Base-by-base conservation (phyloP, 1,284 basidiomycete genomes). In the Thelephora terrestris region DNA sequence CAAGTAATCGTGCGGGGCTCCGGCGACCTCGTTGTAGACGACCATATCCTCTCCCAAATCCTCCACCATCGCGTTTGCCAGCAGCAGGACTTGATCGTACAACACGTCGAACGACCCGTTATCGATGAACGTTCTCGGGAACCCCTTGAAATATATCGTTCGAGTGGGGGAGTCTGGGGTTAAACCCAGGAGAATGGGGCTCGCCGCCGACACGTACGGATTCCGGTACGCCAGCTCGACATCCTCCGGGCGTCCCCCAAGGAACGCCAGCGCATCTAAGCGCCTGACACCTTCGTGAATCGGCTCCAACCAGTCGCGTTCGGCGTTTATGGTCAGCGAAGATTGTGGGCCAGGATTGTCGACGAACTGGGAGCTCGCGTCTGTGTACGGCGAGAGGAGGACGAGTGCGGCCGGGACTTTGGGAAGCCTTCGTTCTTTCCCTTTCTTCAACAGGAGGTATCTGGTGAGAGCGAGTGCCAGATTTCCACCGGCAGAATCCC, bases 401-500 rank as follows among this genome's bases (percentile, higher is more conserved):
- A 79, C 52, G 16, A 78, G 52, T 0, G 60, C 69, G 3, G 63
- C 57, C 0, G 75, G 71, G 5, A 55, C 52, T 3, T 43, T 47
- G 0, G 61, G 61, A 12, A 62, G 47, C 6, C 39, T 54, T 1
- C 51, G 47, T 20, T 21, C 45, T n/a, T 39, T 34, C 25, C 47
- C 47, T 14, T 52, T 54, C 45, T 63, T 51, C 44, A 64, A 58
- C 27, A 67, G 54, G 17, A 74, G 52, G 55, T 73, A 75, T 0
- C 69, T 64, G 5, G 61, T 55, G 24, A 75, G 55, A 2, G 75
- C 74, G 7, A 78, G 56, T 0, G 73, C 75, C 6, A 83, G 64
- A 52, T 80, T 75, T 0, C 72, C 81, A 1, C 83, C 84, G 0
- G 81, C 79, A 5, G 73, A 77, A 55, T 83, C 79, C 1, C 81